Percentiles rank a stretch among this genome's conserved stretches.
phyloP scores from a whole-genome alignment of 2,329 filamentous ascomycete genomes.

The Fusarium tjaetaba region DNA sequence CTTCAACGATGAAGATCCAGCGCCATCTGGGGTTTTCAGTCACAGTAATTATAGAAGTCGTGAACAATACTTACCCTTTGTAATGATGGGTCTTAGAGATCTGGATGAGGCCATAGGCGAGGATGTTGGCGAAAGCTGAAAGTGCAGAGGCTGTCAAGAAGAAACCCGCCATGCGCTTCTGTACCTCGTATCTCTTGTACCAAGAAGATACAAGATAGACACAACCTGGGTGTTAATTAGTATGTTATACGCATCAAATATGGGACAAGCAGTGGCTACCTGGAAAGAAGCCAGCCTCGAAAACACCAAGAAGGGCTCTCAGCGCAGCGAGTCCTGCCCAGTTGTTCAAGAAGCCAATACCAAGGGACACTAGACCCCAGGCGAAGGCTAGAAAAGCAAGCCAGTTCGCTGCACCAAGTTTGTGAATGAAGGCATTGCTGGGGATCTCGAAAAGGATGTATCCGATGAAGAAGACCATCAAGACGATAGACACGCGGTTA shows the following conservation, averaged over 20 bases:
- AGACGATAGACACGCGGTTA: background rate
- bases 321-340: conserved; percentile 19
- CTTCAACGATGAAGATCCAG: conserved; percentile 34
- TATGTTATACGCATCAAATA: fast-evolving
- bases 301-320: conserved; percentile 13
- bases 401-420: conserved; percentile 29
- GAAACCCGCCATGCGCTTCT: conserved; percentile 25
- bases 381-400: conserved; percentile 20
- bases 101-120: conserved; percentile 24
- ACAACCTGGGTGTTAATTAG: background rate
- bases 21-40: too few relatives aligned
- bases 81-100: conserved; percentile 21
- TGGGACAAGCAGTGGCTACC: background rate
- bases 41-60: too few relatives aligned
- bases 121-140: conserved; percentile 25
- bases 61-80: conserved; percentile 24
- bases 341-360: conserved; percentile 20
- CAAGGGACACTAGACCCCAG: conserved; percentile 22
- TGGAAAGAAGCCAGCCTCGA: conserved; percentile 32
- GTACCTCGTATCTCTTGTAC: conserved; percentile 28
- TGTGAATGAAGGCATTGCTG: conserved; percentile 29
- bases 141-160: conserved; percentile 19
- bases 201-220: conserved; percentile 25
- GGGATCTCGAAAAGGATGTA: conserved; percentile 31
- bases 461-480: conserved; percentile 36